Base-by-base conservation (phyloP, 345 rosid genomes). In the Brassica nigra region DNA sequence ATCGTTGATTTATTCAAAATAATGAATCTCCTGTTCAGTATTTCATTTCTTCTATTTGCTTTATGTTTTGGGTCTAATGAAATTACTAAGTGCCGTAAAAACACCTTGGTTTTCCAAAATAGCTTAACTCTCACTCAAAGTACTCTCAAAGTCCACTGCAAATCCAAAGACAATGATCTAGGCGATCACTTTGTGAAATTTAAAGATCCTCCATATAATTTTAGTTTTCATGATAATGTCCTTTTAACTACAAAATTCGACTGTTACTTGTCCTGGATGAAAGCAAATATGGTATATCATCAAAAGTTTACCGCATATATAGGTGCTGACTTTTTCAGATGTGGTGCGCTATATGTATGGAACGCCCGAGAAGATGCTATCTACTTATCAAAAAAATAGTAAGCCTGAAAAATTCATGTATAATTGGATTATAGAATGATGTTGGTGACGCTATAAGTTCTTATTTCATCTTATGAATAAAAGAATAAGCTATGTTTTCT, bases 301-400 rank as follows among this genome's bases (percentile, higher is more conserved):
- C 9, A 69, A 15, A 4, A 8, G 1, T 29, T 69, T 49, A 6
- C n/a, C 29, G 73, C 73, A 69, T 69, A 69, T 49, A 23, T 28
- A 69, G 62, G 73, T 29, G n/a, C 16, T 49, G 28, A 36, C 11
- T 30, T 62, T 62, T 62, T 6, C 18, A 69, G 15, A 29, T 69
- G 73, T 49, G 39, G 39, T 2, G 61, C 37, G 3, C 5, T 68
- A 28, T 68, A 28, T 2, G 9, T 0, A 29, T 69, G 73, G 73
- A 3, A 47, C 2, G 73, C 62, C 30, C 42, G 23, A 69, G 73
- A 69, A 29, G 62, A 69, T n/a, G 73, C 42, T 69, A 29, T 69
- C 18, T 69, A 69, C n/a, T 4, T 68, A n/a, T 68, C 61, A n/a
- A 8, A 10, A 10, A 28, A 27, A 68, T 9, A n/a, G 28, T 28